Conservation (phyloP, 208 protist genomes). For the Wallacemonas collosoma region DNA sequence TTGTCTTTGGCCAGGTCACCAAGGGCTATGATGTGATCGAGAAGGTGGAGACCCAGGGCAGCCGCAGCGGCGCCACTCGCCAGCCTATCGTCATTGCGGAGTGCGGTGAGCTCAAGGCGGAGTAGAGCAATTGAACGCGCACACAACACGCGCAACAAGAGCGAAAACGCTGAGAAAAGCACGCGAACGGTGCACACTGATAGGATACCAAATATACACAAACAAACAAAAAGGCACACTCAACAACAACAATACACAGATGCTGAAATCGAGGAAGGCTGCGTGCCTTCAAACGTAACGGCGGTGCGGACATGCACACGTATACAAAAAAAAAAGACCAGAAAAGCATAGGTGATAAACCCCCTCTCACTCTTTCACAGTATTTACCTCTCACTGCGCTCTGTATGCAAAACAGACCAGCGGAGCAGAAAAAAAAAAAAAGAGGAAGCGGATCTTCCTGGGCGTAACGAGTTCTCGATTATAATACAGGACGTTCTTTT, state of each 20-base stretch:
- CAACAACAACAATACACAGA: too few species aligned
- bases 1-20: conserved; percentile 95
- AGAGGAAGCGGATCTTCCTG: neutral
- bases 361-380: neutral
- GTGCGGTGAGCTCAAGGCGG: conserved; percentile 63
- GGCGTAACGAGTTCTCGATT: neutral
- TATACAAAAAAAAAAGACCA: too few species aligned
- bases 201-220: neutral
- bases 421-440: neutral
- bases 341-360: neutral
- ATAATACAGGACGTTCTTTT: neutral
- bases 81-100: conserved; percentile 66
- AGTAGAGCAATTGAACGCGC: neutral
- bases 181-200: conserved; percentile 18
- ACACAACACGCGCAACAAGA: neutral
- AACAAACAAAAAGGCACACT: neutral
- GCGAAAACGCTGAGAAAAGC: conserved; percentile 37
- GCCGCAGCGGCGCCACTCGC: conserved; percentile 46
- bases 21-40: conserved; percentile 87
- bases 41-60: conserved; percentile 83
- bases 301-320: too few species aligned
- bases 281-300: neutral
- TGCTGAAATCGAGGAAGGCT: neutral
- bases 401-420: neutral
- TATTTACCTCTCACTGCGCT: conserved; percentile 6